phyloP scores from a whole-genome alignment of 495 filamentous ascomycete species.

The Aspergillus carlsbadensis region DNA sequence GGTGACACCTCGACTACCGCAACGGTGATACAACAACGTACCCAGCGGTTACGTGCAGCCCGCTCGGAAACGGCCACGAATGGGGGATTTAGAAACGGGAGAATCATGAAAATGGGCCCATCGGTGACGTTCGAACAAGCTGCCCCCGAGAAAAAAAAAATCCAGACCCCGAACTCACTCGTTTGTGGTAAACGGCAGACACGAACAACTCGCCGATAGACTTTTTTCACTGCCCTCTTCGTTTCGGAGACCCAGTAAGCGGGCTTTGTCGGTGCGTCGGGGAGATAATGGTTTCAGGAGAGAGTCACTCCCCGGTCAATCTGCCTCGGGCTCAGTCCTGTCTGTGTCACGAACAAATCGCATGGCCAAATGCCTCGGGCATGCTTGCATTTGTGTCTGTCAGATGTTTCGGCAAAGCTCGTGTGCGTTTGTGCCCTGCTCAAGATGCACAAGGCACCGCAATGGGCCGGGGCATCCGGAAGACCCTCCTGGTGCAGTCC shows the following conservation, averaged over 20 bases:
- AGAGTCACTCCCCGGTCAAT: not conserved
- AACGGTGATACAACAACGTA: slow-evolving; percentile 26
- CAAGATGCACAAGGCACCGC: slow-evolving; percentile 17
- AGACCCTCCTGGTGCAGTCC: not conserved
- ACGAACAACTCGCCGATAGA: not conserved
- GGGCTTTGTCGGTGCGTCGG: not conserved
- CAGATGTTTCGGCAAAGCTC: slow-evolving; percentile 17
- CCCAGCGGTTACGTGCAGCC: slow-evolving; percentile 25
- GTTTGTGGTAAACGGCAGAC: slow-evolving; percentile 2
- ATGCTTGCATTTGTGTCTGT: slow-evolving; percentile 18
- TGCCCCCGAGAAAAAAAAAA: not conserved
- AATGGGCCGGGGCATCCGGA: not conserved
- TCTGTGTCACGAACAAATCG: slow-evolving; percentile 21
- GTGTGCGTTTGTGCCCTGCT: slow-evolving; percentile 19
- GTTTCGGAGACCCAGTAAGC: not conserved
- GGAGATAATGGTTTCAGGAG: slow-evolving; percentile 1
- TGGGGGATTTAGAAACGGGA: slow-evolving; percentile 20
- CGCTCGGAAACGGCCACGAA: slow-evolving; percentile 22
- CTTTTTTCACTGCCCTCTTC: not conserved
- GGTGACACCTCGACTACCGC: slow-evolving; percentile 8
- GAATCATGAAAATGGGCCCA: slow-evolving; percentile 7
- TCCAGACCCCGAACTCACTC: not conserved
- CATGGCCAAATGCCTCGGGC: slow-evolving; percentile 21
- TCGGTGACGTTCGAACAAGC: not conserved
- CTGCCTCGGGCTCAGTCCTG: slow-evolving; percentile 10